These are phyloP conservation scores for Alternaria novae-zelandiae DNA, from an alignment of 2,329 filamentous ascomycete species.

Conservation along the genomic window DNA sequence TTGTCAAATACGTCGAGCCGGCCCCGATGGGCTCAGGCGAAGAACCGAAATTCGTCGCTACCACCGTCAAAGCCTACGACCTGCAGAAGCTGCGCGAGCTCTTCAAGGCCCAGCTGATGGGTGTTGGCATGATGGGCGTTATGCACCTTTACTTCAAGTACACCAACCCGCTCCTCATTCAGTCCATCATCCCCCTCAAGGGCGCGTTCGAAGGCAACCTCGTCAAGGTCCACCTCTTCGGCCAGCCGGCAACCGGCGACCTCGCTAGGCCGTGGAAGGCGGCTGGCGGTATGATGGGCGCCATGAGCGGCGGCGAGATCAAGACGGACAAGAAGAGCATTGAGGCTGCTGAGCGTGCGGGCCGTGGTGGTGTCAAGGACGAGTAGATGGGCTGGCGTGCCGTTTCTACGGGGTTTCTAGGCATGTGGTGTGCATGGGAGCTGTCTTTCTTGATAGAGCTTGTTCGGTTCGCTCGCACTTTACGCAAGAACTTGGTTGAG, in stretches of 20 bases:
- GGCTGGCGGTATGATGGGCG: constrained; percentile 79
- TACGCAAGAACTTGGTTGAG: not conserved
- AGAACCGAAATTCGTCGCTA: constrained; percentile 95
- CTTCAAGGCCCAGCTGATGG: constrained; percentile 93
- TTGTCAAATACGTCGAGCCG: constrained; percentile 98
- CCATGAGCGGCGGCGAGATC: constrained; percentile 72
- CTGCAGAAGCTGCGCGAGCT: constrained; percentile 80
- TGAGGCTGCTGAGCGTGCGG: constrained; percentile 58
- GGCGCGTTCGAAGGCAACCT: constrained; percentile 93
- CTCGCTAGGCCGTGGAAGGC: constrained; percentile 97
- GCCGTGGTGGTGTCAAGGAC: constrained; percentile 60
- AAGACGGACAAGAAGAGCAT: constrained; percentile 79
- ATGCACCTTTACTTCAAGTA: constrained; percentile 99
- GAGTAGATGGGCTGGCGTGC: constrained; percentile 47
- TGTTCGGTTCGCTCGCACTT: not conserved
- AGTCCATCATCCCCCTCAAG: constrained; percentile 98
- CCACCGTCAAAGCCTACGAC: constrained; percentile 96
- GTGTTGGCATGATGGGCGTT: constrained; percentile 95
- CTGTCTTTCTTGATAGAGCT: not conserved
- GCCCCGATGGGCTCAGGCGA: constrained; percentile 91
- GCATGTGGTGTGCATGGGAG: not conserved
- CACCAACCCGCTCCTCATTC: constrained; percentile 98
- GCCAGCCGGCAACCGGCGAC: constrained; percentile 84
- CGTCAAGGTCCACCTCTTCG: constrained; percentile 92
- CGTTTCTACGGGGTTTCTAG: not conserved